Evolutionary conservation across 768 basidiomycete species (phyloP).

Genomic region (Porphyrellus cyaneotinctus): DNA sequence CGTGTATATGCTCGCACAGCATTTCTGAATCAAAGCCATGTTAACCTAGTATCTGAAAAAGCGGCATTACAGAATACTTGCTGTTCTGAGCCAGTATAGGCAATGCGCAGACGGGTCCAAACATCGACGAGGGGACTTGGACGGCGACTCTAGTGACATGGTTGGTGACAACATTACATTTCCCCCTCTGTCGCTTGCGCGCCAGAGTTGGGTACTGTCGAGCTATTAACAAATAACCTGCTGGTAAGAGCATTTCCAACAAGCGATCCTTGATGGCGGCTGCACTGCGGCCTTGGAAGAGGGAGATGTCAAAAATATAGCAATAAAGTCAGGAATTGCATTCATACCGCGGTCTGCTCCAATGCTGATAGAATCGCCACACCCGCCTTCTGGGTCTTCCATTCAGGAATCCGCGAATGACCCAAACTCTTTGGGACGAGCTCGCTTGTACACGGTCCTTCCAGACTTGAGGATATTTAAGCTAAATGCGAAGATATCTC

Average conservation of each 20-base stretch:
- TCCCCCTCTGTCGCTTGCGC: neutral
- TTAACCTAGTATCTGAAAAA: neutral
- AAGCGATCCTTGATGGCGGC: neutral
- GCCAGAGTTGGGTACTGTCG: neutral
- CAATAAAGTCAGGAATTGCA: neutral
- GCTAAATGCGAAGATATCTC: too few species aligned
- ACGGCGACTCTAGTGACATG: neutral
- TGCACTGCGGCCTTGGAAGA: neutral
- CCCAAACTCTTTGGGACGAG: constrained; percentile 14
- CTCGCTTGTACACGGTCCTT: constrained; percentile 8
- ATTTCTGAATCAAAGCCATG: neutral
- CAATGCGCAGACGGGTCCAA: constrained; percentile 21
- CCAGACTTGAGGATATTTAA: constrained; percentile 3
- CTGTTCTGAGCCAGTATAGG: constrained; percentile 13
- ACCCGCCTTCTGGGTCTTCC: constrained; percentile 23
- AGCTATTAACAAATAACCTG: neutral
- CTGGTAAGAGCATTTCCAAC: neutral
- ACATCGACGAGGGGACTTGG: constrained; percentile 13
- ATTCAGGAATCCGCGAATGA: neutral
- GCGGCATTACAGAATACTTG: neutral
- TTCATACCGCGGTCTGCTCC: constrained; percentile 17
- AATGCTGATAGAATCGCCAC: constrained; percentile 22
- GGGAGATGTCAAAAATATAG: neutral
- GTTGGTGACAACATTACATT: neutral
- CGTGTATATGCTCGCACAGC: constrained; percentile 1